These are phyloP conservation scores for Lentinus polychrous DNA, from an alignment of 1,284 basidiomycete genomes.

Conservation along the genomic window DNA sequence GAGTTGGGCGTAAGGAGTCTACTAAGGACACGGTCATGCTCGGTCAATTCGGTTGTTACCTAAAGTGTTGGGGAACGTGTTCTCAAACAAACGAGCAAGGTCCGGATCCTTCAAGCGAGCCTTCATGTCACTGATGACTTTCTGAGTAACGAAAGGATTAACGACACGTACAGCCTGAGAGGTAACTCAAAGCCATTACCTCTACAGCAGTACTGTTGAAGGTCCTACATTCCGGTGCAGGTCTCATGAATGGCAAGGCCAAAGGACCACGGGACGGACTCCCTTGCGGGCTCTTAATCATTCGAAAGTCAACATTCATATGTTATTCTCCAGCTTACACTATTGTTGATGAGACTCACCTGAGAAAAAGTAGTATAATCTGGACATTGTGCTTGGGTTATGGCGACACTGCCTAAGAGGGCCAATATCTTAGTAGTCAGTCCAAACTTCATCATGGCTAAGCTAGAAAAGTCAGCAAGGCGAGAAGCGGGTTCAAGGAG, in stretches of 20 bases:
- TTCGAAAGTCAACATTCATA: neutral
- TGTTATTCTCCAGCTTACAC: neutral
- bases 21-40: neutral
- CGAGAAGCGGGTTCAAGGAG: neutral
- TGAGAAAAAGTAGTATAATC: conserved; percentile 59
- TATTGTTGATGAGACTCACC: conserved; percentile 29
- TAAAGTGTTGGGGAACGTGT: conserved; percentile 71
- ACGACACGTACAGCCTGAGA: neutral
- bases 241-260: conserved; percentile 64
- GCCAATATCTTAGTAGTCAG: conserved; percentile 11
- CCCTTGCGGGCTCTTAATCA: conserved; percentile 46
- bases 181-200: conserved; percentile 28
- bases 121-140: conserved; percentile 67
- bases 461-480: neutral
- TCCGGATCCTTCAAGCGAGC: conserved; percentile 64
- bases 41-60: conserved; percentile 31
- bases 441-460: conserved; percentile 8
- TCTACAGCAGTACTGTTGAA: conserved; percentile 70
- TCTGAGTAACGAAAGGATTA: conserved; percentile 28
- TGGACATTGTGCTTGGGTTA: conserved; percentile 43
- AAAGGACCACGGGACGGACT: conserved; percentile 52
- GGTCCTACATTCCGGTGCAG: conserved; percentile 57
- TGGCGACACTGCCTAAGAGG: conserved; percentile 20
- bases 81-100: conserved; percentile 68
- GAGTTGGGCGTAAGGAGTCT: neutral